These are phyloP conservation scores for Cladosporium velox DNA, from an alignment of 2,329 filamentous ascomycete species.

Conservation along the genomic window DNA sequence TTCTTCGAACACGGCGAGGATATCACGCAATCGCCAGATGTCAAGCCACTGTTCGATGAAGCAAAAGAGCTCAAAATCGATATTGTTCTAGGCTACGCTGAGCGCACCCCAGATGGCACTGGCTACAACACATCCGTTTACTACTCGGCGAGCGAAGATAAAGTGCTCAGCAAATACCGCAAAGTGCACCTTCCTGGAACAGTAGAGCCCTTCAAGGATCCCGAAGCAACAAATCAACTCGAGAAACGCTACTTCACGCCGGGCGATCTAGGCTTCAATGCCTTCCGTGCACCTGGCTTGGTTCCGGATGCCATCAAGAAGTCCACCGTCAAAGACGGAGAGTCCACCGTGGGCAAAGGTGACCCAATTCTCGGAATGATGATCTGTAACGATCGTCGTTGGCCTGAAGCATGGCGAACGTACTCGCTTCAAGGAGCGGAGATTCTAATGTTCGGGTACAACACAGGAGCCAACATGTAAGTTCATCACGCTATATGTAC, in stretches of 20 bases:
- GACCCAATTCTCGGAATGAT: conserved; percentile 58
- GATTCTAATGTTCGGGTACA: conserved; percentile 53
- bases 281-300: conserved; percentile 54
- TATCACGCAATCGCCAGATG: conserved; percentile 45
- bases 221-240: conserved; percentile 54
- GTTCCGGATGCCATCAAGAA: conserved; percentile 43
- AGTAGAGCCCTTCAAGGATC: conserved; percentile 52
- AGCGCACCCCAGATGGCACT: conserved; percentile 47
- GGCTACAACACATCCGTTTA: conserved; percentile 57
- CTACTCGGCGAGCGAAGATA: conserved; percentile 47
- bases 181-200: conserved; percentile 59
- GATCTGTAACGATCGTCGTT: conserved; percentile 58
- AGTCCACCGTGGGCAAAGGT: conserved; percentile 40
- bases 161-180: conserved; percentile 55
- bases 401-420: conserved; percentile 56
- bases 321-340: conserved; percentile 27
- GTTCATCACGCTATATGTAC: not conserved
- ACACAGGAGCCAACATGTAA: conserved; percentile 51
- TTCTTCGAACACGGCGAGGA: conserved; percentile 56
- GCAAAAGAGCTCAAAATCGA: conserved; percentile 53
- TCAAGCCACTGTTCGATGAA: conserved; percentile 52
- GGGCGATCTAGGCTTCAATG: conserved; percentile 56
- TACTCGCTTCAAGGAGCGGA: conserved; percentile 56
- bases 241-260: conserved; percentile 59
- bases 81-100: conserved; percentile 56